Evolutionary conservation across 2,329 filamentous ascomycete genomes (phyloP).

Genomic region (Diaporthe ilicicola): DNA sequence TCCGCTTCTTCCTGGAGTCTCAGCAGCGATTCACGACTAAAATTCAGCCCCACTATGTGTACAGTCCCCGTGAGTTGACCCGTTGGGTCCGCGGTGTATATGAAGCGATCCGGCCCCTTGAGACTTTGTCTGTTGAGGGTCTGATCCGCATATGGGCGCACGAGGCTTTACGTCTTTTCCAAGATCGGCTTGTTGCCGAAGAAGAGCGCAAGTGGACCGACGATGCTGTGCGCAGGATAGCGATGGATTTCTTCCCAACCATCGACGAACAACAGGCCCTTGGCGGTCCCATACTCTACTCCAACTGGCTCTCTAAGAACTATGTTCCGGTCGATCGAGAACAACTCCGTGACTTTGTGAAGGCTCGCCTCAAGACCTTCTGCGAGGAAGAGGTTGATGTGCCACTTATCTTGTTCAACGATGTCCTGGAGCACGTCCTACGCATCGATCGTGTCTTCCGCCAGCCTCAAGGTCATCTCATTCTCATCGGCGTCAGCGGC

Average conservation of each 20-base stretch:
- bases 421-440: conserved; percentile 96
- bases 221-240: conserved; percentile 85
- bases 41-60: conserved; percentile 98
- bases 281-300: conserved; percentile 94
- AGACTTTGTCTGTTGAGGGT: conserved; percentile 87
- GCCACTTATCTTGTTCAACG: conserved; percentile 98
- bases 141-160: conserved; percentile 98
- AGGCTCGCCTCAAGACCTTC: conserved; percentile 95
- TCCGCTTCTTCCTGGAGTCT: conserved; percentile 93
- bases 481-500: conserved; percentile 97
- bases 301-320: conserved; percentile 99
- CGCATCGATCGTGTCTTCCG: conserved; percentile 99
- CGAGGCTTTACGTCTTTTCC: conserved; percentile 94
- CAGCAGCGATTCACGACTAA: conserved; percentile 94
- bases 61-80: conserved; percentile 97
- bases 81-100: conserved; percentile 98
- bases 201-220: conserved; percentile 97
- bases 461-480: conserved; percentile 97
- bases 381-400: conserved; percentile 99
- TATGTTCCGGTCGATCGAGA: conserved; percentile 97
- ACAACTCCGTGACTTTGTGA: conserved; percentile 94
- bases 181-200: conserved; percentile 93
- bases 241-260: conserved; percentile 92
- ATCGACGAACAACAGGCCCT: conserved; percentile 91
- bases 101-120: conserved; percentile 92